Evolutionary conservation across 768 basidiomycete species (phyloP), one percentile per base, ranked within the genome.

Genomic region (Kockovaella imperatae): DNA sequence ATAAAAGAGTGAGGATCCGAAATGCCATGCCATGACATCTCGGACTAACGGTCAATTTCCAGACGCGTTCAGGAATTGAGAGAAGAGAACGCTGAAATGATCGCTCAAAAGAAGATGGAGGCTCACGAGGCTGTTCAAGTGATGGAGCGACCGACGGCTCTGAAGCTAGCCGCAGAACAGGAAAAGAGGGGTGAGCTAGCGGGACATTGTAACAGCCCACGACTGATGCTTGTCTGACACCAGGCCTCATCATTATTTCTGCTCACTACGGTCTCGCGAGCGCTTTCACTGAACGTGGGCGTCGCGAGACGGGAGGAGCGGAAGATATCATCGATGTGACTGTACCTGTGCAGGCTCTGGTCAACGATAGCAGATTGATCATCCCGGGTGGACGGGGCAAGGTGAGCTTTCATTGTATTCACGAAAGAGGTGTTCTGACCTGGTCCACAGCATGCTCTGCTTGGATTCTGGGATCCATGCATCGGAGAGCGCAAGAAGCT

Each of bases 391-490:
- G 81, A 38, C 75, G 82, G 59, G 75, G 79, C 39, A 93, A 91
- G 78, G 84, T 86, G 60, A 57, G 74, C 62, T n/a, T 26, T 4
- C 26, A 5, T 31, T 21, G n/a, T 3, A 14, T 20, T 20, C 32
- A 34, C 15, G 32, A n/a, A 17, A 30, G 20, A 20, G 48, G 20
- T 45, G 47, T 50, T 29, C 25, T 38, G 18, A 38, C 10, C n/a
- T 10, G 31, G 10, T 20, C 18, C 14, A 1, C 56, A 84, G 85
- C 74, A 80, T 50, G 78, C 80, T 23, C 75, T 93, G 32, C 82
- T 86, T 62, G 88, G 88, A n/a, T 89, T 95, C 74, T 82, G 79
- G 64, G 88, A 93, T 73, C 84, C 86, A 47, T 81, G 82, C 15
- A 82, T 85, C 13, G 80, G 80, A n/a, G 75, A 78, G 46, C 71